Evolutionary conservation across 768 basidiomycete species (phyloP).

Genomic region (Naganishia antarctica): DNA sequence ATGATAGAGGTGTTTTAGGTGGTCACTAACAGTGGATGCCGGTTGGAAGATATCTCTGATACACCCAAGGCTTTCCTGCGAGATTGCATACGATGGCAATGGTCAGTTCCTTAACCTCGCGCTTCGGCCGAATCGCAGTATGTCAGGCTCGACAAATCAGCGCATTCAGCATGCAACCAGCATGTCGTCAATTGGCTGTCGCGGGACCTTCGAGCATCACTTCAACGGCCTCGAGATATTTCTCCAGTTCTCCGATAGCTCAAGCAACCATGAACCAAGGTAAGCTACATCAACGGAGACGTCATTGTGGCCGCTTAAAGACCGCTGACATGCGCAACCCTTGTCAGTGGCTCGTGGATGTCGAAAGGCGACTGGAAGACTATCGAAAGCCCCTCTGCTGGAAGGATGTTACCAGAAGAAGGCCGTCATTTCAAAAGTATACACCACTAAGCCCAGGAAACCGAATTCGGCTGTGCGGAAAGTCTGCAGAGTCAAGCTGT

Average conservation of each 20-base stretch:
- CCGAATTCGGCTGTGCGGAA: slow-evolving; percentile 98
- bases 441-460: slow-evolving; percentile 83
- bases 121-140: slow-evolving; percentile 8
- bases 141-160: slow-evolving; percentile 6
- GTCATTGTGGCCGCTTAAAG: too few relatives aligned
- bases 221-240: slow-evolving; percentile 12
- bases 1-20: too few relatives aligned
- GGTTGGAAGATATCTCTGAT: background rate
- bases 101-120: background rate
- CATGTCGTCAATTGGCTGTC: background rate
- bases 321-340: too few relatives aligned
- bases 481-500: slow-evolving; percentile 86
- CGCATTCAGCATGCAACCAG: background rate
- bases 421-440: slow-evolving; percentile 73
- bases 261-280: slow-evolving; percentile 36
- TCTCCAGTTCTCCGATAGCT: slow-evolving; percentile 29
- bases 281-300: too few relatives aligned
- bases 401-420: slow-evolving; percentile 77
- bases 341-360: slow-evolving; percentile 64
- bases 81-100: background rate
- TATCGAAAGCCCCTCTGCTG: slow-evolving; percentile 73
- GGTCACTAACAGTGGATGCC: too few relatives aligned
- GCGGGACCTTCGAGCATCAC: slow-evolving; percentile 2
- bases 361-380: slow-evolving; percentile 58
- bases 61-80: too few relatives aligned